Base-by-base conservation (phyloP, 2,329 filamentous ascomycete species). In the Alternaria longipes region DNA sequence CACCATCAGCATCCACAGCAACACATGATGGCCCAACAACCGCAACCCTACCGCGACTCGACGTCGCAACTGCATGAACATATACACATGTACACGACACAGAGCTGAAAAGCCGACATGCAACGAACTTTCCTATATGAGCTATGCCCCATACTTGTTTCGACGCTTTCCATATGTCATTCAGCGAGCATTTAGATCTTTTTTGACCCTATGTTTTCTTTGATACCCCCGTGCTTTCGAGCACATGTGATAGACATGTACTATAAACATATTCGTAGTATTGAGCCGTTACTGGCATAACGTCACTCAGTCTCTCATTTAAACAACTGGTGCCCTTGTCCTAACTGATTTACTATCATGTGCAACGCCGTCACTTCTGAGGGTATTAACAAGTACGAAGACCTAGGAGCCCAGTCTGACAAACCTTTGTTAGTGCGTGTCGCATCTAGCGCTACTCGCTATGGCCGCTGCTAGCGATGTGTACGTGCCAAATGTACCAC, bases 21-120 rank as follows among this genome's bases (percentile, higher is more conserved):
- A 28, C 73, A 76, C 54, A 56, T 66, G 24, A 67, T 72, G 53
- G 57, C 64, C 6, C 68, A 69, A 16, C 60, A 66, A 4, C 63
- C 59, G 16, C 67, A 68, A 38, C 59, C 67, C 32, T 73, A 65
- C 45, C 66, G 64, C 32, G 63, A 63, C 40, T 44, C 63, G n/a
- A 59, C 57, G 28, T 55, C 62, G 9, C 65, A 70, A 34, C 69
- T 70, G 63, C 66, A 70, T 54, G 68, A 71, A 20, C 70, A 72
- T 24, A 49, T 69, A 28, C 69, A 70, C n/a, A 57, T 69, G 59
- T 73, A 69, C 52, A 59, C 69, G 51, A 68, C 64, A 41, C 67
- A 71, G 47, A 63, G 50, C 44, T 67, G 62, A 60, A 59, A 38
- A 59, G 34, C 32, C 41, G 26, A 51, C 30, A 22, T 55, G 49